Evolutionary conservation across 78 protist species (phyloP), one percentile per base, ranked within the genome.

Genomic region (Isochrysis galbana): DNA sequence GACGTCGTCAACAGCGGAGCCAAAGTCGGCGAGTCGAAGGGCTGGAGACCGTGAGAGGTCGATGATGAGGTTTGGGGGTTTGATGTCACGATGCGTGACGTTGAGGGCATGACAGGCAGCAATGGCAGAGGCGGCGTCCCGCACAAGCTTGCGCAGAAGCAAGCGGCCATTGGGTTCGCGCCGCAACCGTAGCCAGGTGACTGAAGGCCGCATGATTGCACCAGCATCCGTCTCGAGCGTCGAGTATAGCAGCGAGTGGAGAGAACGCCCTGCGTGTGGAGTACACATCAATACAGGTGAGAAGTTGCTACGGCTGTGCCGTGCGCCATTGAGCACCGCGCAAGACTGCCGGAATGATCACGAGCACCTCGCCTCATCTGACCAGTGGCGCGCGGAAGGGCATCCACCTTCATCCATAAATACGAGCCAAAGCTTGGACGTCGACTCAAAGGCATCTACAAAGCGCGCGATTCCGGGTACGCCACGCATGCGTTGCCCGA

Each of bases 71-170:
- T 77, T 77, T 21, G 47, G 17, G 23, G 86, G 86, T 46, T 77
- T 77, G 86, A 77, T 44, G 86, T 77, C 86, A n/a, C 86, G 86
- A 46, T 77, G 86, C 34, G 45, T 39, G 38, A 77, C 14, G 23
- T 39, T 21, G 25, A 29, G 47, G 23, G 86, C 86, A 46, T 77
- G 86, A 44, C 36, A 46, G 21, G 14, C 25, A 0, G 45, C 86
- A n/a, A 77, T 3, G 23, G 48, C 86, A 0, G 0, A 44, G 47
- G 41, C 2, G 7, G 22, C 4, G 48, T 77, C 39, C 25, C 86
- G 86, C 48, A 77, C 17, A 44, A 41, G 7, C 48, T 38, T 21
- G 29, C 61, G 61, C 61, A 51, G 48, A 34, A 44, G 29, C 55
- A 0, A 0, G 25, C 11, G 88, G 25, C 88, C 88, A 21, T 4